Base-by-base conservation (phyloP, 225 moss, liverwort and hornwort species). In the Bryoerythrophyllum caledonicum region DNA sequence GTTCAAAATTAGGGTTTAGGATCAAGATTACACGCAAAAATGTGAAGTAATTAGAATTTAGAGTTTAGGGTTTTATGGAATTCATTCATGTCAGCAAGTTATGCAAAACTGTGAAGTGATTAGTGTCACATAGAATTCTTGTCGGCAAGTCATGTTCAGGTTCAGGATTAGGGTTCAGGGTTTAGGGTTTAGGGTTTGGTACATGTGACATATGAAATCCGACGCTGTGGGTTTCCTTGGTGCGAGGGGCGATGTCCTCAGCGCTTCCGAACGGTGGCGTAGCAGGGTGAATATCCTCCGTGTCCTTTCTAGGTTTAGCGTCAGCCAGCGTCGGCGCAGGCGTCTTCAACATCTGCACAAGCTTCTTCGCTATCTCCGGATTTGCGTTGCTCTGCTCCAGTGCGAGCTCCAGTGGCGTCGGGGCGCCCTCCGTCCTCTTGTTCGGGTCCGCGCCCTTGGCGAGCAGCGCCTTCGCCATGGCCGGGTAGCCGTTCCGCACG, bases 391-490 rank as follows among this genome's bases (percentile, higher is more conserved):
- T 81, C 67, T 86, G 83, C 40, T 90, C 82, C 24, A 32, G 32
- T 32, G 96, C 92, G 58, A 96, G 79, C 53, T 88, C 81, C 9
- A 53, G 60, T 0, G 91, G 73, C 56, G 74, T 76, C 24, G 80
- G 53, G n/a, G 84, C 65, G 24, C 75, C 67, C 16, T 34, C 40
- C 55, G 84, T 82, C 21, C 70, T 76, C 68, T 65, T 81, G 9
- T 62, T 65, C 23, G 76, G 64, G 70, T 88, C 60, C 14, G 86
- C 91, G 34, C 89, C 87, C 65, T 60, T 63, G 0, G 69, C 72
- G 19, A 87, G 30, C 8, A 91, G 75, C 76, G 83, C 82, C 69
- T 69, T 79, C 48, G 67, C 78, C 63, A 85, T 76, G n/a, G 57
- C 63, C 38, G 56, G 26, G 1, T 59, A 28, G 28, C 84, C 82